These are phyloP conservation scores for Carex arenaria DNA, from an alignment of 202 grass and related monocot genomes.

Conservation along the genomic window DNA sequence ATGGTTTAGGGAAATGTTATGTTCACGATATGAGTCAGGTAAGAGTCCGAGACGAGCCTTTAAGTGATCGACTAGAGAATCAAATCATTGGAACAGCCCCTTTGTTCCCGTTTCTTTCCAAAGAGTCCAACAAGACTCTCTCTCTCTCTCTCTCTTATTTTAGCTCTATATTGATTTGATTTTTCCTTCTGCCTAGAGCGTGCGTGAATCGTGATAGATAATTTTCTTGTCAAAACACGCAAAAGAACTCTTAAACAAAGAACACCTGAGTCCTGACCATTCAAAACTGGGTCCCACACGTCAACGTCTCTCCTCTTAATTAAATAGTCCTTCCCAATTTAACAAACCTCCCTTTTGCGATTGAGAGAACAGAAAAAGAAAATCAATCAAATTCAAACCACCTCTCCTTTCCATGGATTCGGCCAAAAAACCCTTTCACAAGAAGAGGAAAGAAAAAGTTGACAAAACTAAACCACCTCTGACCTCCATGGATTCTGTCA, in stretches of 20 bases:
- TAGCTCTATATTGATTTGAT: no score
- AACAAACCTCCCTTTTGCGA: neutral
- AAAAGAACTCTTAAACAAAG: neutral
- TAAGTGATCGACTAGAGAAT: neutral
- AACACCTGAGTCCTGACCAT: neutral
- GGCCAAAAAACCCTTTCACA: neutral
- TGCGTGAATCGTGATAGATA: neutral
- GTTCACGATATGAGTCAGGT: no score
- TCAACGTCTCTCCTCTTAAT: neutral
- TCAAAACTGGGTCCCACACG: constrained; percentile 3
- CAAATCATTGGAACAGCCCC: neutral
- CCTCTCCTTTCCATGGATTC: neutral
- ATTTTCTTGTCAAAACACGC: neutral
- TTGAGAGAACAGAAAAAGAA: neutral
- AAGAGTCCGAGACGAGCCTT: no score
- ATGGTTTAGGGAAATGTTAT: no score
- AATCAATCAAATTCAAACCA: neutral
- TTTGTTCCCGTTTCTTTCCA: neutral
- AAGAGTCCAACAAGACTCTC: neutral
- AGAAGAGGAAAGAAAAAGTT: neutral
- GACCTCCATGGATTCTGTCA: constrained; percentile 1
- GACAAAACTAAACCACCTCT: neutral
- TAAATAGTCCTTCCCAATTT: neutral
- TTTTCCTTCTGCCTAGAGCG: neutral
- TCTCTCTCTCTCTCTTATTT: neutral